Percentiles rank a stretch among this genome's conserved stretches.
Conservation (phyloP, 768 basidiomycete genomes). For the Ramaria sp. region DNA sequence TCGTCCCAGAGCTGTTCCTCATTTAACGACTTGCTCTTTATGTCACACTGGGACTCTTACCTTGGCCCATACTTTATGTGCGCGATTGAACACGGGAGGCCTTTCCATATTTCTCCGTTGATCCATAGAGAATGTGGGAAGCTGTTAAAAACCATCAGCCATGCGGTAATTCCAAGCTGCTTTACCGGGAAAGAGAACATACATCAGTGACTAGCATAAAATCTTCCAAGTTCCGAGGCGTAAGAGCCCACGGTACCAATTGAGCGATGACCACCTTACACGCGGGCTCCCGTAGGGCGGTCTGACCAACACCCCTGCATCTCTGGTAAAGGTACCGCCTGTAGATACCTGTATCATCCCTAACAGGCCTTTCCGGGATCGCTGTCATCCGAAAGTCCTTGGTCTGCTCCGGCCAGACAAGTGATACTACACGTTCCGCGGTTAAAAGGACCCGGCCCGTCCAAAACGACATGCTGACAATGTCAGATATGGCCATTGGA, state of each 20-base stretch:
- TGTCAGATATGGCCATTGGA: background rate
- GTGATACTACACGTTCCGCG: background rate
- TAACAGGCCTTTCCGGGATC: background rate
- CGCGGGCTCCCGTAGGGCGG: background rate
- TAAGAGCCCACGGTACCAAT: conserved; percentile 5
- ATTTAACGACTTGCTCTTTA: background rate
- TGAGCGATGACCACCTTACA: background rate
- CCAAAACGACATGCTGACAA: background rate
- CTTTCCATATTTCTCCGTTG: background rate
- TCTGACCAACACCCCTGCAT: background rate
- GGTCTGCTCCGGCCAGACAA: background rate
- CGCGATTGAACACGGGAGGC: background rate
- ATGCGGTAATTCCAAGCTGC: background rate
- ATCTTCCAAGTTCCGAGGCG: background rate
- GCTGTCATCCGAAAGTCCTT: background rate
- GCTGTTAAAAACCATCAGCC: background rate
- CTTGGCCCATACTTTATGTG: conserved; percentile 4
- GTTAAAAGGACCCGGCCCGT: background rate
- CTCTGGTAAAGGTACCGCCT: background rate
- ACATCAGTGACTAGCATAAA: background rate
- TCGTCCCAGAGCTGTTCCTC: conserved; percentile 18
- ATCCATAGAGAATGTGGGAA: background rate
- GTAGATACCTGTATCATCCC: background rate
- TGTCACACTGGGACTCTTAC: background rate
- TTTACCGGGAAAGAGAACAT: background rate